Evolutionary conservation across 768 basidiomycete species (phyloP).

Genomic region (Serendipita sp.): DNA sequence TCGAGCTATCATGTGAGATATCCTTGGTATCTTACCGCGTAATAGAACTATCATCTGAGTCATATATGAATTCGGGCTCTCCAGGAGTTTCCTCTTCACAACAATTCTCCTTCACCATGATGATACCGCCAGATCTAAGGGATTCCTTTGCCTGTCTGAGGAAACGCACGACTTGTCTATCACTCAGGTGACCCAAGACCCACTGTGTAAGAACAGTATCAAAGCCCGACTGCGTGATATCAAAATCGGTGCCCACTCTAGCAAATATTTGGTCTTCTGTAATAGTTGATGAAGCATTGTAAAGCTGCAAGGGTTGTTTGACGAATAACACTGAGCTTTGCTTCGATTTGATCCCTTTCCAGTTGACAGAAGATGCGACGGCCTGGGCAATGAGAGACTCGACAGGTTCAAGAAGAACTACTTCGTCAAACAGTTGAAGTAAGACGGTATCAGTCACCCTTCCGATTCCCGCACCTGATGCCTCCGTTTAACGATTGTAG

Average conservation of each 20-base stretch:
- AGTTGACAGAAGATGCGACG: slow-evolving; percentile 28
- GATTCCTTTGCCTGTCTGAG: slow-evolving; percentile 47
- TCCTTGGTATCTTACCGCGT: slow-evolving; percentile 43
- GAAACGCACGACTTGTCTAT: slow-evolving; percentile 64
- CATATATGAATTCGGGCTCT: slow-evolving; percentile 42
- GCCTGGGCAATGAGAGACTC: slow-evolving; percentile 62
- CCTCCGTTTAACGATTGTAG: neutral
- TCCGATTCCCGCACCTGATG: slow-evolving; percentile 71
- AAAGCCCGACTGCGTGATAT: slow-evolving; percentile 42
- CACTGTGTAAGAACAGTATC: slow-evolving; percentile 96
- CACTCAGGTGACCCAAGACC: slow-evolving; percentile 80
- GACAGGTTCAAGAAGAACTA: slow-evolving; percentile 84
- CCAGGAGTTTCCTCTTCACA: slow-evolving; percentile 36
- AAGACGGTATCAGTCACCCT: slow-evolving; percentile 81
- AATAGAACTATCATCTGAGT: slow-evolving; percentile 77
- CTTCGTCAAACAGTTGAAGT: slow-evolving; percentile 73
- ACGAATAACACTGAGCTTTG: slow-evolving; percentile 66
- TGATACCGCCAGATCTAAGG: slow-evolving; percentile 40
- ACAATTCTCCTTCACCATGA: slow-evolving; percentile 86
- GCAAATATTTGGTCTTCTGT: slow-evolving; percentile 27
- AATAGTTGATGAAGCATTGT: slow-evolving; percentile 47
- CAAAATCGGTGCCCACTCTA: slow-evolving; percentile 23
- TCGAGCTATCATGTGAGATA: neutral
- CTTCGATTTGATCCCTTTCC: slow-evolving; percentile 52
- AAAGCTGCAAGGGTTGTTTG: slow-evolving; percentile 61